These are phyloP conservation scores for Mucor irregularis DNA, from an alignment of 371 early-diverging fungal genomes.

Conservation along the genomic window DNA sequence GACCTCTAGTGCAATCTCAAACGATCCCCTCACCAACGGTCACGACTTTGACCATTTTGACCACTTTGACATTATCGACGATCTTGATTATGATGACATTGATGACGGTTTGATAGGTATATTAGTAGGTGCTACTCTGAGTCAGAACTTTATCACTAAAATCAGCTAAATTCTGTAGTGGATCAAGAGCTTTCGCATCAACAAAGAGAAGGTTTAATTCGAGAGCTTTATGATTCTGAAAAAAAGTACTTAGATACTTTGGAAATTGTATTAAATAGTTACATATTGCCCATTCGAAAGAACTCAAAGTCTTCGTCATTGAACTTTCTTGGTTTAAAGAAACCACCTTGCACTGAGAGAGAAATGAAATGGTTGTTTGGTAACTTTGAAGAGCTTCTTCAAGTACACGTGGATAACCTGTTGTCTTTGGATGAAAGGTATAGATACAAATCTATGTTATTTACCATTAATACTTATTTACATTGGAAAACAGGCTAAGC, in stretches of 20 bases:
- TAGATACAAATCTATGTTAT: background rate
- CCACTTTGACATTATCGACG: slow-evolving; percentile 44
- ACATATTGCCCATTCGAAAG: slow-evolving; percentile 35
- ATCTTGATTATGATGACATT: slow-evolving; percentile 44
- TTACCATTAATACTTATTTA: background rate
- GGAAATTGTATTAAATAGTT: slow-evolving; percentile 15
- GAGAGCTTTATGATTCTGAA: slow-evolving; percentile 36
- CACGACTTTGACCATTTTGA: background rate
- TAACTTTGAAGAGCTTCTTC: slow-evolving; percentile 35
- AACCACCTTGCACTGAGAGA: slow-evolving; percentile 44
- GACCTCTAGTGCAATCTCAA: background rate
- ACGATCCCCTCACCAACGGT: too few relatives aligned
- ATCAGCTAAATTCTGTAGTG: slow-evolving; percentile 12
- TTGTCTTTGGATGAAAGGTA: slow-evolving; percentile 38
- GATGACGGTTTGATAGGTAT: slow-evolving; percentile 45
- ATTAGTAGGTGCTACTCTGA: background rate
- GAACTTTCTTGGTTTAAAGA: slow-evolving; percentile 40
- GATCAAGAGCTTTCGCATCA: slow-evolving; percentile 45
- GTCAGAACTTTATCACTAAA: background rate
- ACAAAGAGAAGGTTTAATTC: slow-evolving; percentile 37
- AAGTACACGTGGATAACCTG: slow-evolving; percentile 29
- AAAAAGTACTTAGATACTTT: slow-evolving; percentile 33
- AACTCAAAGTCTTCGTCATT: slow-evolving; percentile 33
- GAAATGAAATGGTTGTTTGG: slow-evolving; percentile 43
- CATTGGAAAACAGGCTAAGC: slow-evolving; percentile 22